Evolutionary conservation across 495 filamentous ascomycete species (phyloP).

Genomic region (Penicillium verhagenii): DNA sequence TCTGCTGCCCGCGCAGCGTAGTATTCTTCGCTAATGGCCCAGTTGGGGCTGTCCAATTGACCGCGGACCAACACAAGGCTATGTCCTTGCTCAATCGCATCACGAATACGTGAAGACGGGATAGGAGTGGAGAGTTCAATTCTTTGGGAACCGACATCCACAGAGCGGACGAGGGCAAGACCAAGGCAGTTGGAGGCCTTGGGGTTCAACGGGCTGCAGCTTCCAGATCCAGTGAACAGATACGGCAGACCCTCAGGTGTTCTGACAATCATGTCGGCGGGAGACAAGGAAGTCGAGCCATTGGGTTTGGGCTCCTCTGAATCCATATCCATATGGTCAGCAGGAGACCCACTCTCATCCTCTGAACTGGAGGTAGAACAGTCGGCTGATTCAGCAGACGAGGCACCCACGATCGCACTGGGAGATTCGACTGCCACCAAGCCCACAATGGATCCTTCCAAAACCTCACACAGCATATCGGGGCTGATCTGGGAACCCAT

Average conservation of each 20-base stretch:
- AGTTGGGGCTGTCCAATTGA: conserved; percentile 50
- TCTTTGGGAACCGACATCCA: conserved; percentile 37
- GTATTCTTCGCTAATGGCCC: conserved; percentile 50
- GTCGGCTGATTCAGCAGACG: neutral
- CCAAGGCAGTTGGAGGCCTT: conserved; percentile 47
- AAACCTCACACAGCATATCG: conserved; percentile 47
- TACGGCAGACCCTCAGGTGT: conserved; percentile 43
- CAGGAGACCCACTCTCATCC: conserved; percentile 10
- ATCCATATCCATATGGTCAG: conserved; percentile 30
- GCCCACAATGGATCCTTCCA: conserved; percentile 59
- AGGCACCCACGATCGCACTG: conserved; percentile 28
- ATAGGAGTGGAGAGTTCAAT: conserved; percentile 53
- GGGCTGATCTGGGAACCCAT: conserved; percentile 49
- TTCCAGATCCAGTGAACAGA: conserved; percentile 39
- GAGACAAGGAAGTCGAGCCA: conserved; percentile 1
- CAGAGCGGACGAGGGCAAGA: conserved; percentile 50
- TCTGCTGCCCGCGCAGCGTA: conserved; percentile 40
- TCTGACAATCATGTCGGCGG: conserved; percentile 28
- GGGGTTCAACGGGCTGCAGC: conserved; percentile 41
- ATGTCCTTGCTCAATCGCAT: conserved; percentile 33
- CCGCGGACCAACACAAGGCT: conserved; percentile 53
- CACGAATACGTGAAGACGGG: conserved; percentile 29
- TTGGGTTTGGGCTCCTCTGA: conserved; percentile 1
- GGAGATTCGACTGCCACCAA: conserved; percentile 53
- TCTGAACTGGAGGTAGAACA: neutral